These are phyloP conservation scores for Chernovozyma aurita DNA, from an alignment of 1,139 yeast genomes.

Conservation along the genomic window DNA sequence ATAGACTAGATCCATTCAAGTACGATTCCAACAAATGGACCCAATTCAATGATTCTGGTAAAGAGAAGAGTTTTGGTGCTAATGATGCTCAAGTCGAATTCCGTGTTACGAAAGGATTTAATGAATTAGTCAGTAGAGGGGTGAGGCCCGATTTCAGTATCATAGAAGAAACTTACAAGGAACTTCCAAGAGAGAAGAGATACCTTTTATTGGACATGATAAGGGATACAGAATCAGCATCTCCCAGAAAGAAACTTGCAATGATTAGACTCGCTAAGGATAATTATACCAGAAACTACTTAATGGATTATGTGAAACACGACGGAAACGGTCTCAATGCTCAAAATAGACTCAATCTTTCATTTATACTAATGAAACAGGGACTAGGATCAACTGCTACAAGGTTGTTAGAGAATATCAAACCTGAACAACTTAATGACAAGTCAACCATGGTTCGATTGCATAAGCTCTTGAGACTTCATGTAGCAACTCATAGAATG, in stretches of 20 bases:
- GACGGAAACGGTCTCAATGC: constrained; percentile 13
- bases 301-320: constrained; percentile 3
- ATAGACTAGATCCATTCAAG: constrained; percentile 8
- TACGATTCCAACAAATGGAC: constrained; percentile 21
- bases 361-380: constrained; percentile 29
- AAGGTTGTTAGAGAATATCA: constrained; percentile 20
- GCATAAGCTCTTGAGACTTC: constrained; percentile 7
- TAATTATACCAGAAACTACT: constrained; percentile 6
- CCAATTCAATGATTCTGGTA: constrained; percentile 13
- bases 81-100: constrained; percentile 23
- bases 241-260: constrained; percentile 6
- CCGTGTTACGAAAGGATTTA: constrained; percentile 32
- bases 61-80: background rate
- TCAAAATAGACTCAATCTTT: constrained; percentile 28
- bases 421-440: constrained; percentile 21
- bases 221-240: constrained; percentile 7
- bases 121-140: constrained; percentile 29
- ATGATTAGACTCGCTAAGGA: constrained; percentile 1
- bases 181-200: constrained; percentile 11
- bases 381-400: constrained; percentile 22
- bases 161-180: constrained; percentile 28
- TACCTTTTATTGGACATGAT: constrained; percentile 6
- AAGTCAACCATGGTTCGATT: constrained; percentile 22
- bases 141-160: constrained; percentile 31
- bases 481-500: constrained; percentile 1